These are phyloP conservation scores for Camellia lanceoleosa DNA, from an alignment of 148 eudicot genomes.

Conservation along the genomic window DNA sequence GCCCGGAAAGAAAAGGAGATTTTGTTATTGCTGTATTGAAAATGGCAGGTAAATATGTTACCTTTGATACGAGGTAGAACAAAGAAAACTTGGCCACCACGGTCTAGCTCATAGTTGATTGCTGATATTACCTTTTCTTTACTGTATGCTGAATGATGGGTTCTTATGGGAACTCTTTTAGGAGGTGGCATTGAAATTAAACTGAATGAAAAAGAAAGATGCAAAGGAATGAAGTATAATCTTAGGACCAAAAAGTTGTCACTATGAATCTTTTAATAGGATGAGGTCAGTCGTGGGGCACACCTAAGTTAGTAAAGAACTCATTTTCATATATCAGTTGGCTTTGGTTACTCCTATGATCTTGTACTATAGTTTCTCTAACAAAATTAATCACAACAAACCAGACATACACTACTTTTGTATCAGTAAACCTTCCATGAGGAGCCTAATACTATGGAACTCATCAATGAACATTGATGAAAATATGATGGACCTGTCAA, in stretches of 20 bases:
- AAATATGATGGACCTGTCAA: neutral
- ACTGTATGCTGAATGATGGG: slow-evolving; percentile 77
- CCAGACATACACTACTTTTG: neutral
- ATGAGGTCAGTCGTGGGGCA: neutral
- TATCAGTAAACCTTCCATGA: neutral
- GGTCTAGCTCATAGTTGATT: slow-evolving; percentile 85
- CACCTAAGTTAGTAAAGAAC: neutral
- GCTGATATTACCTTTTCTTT: slow-evolving; percentile 77
- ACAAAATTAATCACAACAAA: neutral
- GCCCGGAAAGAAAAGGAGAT: neutral
- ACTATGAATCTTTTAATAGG: neutral
- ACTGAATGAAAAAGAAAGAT: slow-evolving; percentile 38
- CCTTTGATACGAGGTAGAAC: slow-evolving; percentile 99
- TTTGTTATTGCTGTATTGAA: neutral
- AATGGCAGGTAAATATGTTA: slow-evolving; percentile 19
- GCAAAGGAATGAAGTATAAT: slow-evolving; percentile 1
- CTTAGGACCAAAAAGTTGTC: neutral
- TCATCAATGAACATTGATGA: neutral
- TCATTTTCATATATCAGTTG: neutral
- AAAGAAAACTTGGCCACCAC: slow-evolving; percentile 94
- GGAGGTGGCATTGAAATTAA: slow-evolving; percentile 96
- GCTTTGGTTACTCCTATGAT: neutral
- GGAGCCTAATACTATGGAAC: neutral
- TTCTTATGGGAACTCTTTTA: slow-evolving; percentile 94
- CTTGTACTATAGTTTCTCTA: neutral